Conservation (phyloP, 768 basidiomycete species). For the Ramaria rubella region DNA sequence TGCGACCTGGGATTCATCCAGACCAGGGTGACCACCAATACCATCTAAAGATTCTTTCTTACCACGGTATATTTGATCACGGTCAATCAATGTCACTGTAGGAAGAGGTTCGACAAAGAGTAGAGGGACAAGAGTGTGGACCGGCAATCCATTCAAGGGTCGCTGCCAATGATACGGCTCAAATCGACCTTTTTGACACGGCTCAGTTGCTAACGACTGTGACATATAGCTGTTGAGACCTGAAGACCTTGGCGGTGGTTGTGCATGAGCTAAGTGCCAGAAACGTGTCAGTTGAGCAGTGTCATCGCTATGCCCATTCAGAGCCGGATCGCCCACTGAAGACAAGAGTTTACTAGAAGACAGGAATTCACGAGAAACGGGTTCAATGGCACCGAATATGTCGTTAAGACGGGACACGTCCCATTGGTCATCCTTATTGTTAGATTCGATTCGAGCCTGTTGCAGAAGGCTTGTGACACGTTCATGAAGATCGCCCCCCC, state of each 20-base stretch:
- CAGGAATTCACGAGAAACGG: constrained; percentile 42
- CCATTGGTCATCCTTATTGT: constrained; percentile 41
- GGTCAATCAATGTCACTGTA: constrained; percentile 58
- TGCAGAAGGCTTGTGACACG: constrained; percentile 42
- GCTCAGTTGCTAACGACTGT: constrained; percentile 67
- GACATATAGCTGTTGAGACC: constrained; percentile 77
- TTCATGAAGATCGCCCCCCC: constrained; percentile 57
- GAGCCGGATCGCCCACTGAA: constrained; percentile 33
- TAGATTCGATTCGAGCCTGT: constrained; percentile 28
- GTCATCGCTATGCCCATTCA: constrained; percentile 39
- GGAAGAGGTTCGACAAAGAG: constrained; percentile 74
- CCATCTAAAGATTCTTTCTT: constrained; percentile 50
- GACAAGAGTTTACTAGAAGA: constrained; percentile 38
- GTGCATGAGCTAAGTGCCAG: constrained; percentile 47
- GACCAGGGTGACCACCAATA: neutral
- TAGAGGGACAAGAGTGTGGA: constrained; percentile 53
- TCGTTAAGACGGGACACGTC: constrained; percentile 33
- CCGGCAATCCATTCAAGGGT: constrained; percentile 27
- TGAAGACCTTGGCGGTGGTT: constrained; percentile 22
- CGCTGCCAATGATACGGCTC: constrained; percentile 60
- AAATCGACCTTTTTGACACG: constrained; percentile 64
- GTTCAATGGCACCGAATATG: constrained; percentile 45
- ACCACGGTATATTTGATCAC: constrained; percentile 54
- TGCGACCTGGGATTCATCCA: constrained; percentile 2
- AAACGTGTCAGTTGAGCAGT: constrained; percentile 43